These are phyloP conservation scores for Yamadazyma dushanensis DNA, from an alignment of 1,139 yeast species.

Conservation along the genomic window DNA sequence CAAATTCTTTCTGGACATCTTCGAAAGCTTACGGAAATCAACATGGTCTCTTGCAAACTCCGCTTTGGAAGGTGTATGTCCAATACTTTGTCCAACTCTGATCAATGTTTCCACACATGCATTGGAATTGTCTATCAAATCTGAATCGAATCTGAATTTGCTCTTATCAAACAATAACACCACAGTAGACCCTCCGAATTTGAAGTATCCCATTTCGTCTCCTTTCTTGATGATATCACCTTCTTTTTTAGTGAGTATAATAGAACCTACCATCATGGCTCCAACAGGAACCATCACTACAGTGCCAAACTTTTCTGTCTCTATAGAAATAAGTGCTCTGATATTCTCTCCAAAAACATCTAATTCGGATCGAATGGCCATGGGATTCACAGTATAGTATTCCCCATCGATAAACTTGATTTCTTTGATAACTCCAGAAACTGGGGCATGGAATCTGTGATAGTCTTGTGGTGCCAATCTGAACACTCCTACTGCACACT, in stretches of 20 bases:
- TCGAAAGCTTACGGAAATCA: slow-evolving; percentile 49
- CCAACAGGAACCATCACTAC: slow-evolving; percentile 85
- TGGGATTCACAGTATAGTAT: slow-evolving; percentile 94
- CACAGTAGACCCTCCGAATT: slow-evolving; percentile 93
- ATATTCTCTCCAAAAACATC: slow-evolving; percentile 95
- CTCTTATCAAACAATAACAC: slow-evolving; percentile 50
- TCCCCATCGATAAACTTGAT: slow-evolving; percentile 79
- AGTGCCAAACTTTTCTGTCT: slow-evolving; percentile 70
- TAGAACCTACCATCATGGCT: slow-evolving; percentile 99
- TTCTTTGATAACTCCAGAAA: slow-evolving; percentile 66
- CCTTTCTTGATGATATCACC: slow-evolving; percentile 64
- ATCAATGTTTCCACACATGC: slow-evolving; percentile 78
- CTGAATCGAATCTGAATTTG: slow-evolving; percentile 63
- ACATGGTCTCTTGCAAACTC: slow-evolving; percentile 52
- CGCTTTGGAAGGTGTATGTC: slow-evolving; percentile 57
- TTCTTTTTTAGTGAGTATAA: slow-evolving; percentile 64
- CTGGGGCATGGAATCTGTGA: slow-evolving; percentile 90
- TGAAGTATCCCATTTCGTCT: slow-evolving; percentile 90
- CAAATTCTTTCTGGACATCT: slow-evolving; percentile 50
- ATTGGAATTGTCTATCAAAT: slow-evolving; percentile 65
- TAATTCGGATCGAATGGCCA: slow-evolving; percentile 86
- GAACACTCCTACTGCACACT: slow-evolving; percentile 73
- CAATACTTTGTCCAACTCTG: slow-evolving; percentile 89
- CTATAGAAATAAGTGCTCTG: slow-evolving; percentile 73
- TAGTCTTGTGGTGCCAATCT: slow-evolving; percentile 96